Evolutionary conservation across 2,329 filamentous ascomycete genomes (phyloP).

Genomic region (Macrophomina phaseolina): DNA sequence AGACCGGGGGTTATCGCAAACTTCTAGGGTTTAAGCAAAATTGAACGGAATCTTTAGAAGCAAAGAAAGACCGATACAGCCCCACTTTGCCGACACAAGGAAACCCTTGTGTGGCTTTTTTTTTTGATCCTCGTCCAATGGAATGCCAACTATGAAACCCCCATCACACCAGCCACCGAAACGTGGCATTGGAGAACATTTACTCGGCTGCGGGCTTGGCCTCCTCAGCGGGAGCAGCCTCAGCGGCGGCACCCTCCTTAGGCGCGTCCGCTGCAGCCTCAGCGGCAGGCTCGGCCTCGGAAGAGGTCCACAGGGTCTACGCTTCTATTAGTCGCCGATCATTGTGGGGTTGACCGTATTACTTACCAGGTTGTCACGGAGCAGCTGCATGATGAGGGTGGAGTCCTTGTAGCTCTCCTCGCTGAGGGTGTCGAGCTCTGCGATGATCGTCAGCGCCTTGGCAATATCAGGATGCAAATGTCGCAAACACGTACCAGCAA

Average conservation of each 20-base stretch:
- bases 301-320: constrained; percentile 90
- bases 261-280: constrained; percentile 51
- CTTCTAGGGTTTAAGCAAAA: constrained; percentile 28
- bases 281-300: constrained; percentile 74
- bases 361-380: constrained; percentile 82
- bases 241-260: constrained; percentile 59
- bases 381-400: constrained; percentile 98
- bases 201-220: constrained; percentile 28
- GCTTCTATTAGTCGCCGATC: constrained; percentile 5
- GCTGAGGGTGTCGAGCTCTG: constrained; percentile 92
- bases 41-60: constrained; percentile 29
- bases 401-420: constrained; percentile 99
- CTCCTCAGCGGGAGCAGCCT: constrained; percentile 34
- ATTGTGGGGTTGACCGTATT: background rate
- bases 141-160: constrained; percentile 27
- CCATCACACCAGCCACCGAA: constrained; percentile 26
- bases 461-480: background rate
- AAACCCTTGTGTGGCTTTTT: constrained; percentile 27
- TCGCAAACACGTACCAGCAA: constrained; percentile 59
- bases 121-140: constrained; percentile 28
- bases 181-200: constrained; percentile 9
- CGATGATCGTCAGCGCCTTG: background rate
- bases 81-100: constrained; percentile 27
- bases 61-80: constrained; percentile 28
- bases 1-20: constrained; percentile 26